These are phyloP conservation scores for Pestalotiopsis sp. DNA, from an alignment of 2,329 filamentous ascomycete species.

Conservation along the genomic window DNA sequence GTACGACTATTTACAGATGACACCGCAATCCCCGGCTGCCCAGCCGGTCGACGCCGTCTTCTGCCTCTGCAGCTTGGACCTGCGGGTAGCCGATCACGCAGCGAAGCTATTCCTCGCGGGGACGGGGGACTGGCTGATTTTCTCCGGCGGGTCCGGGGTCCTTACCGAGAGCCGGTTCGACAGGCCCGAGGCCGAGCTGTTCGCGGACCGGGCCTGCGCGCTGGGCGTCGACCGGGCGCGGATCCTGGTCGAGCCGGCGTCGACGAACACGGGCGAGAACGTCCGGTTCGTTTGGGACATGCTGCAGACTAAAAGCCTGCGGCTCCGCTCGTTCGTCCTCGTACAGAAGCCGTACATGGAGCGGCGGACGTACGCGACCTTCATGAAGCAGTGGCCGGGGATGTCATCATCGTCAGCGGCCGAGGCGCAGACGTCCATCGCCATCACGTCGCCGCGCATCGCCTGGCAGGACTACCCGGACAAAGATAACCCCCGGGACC, in stretches of 20 bases:
- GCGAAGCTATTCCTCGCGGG: conserved; percentile 45
- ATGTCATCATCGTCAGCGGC: conserved; percentile 16
- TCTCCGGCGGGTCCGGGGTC: conserved; percentile 44
- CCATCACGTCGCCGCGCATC: conserved; percentile 44
- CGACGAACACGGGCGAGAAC: conserved; percentile 51
- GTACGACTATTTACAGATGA: conserved; percentile 48
- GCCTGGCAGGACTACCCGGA: conserved; percentile 44
- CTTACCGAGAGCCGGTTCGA: conserved; percentile 42
- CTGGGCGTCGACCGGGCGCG: conserved; percentile 42
- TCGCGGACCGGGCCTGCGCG: conserved; percentile 41
- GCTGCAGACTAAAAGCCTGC: conserved; percentile 30
- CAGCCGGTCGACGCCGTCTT: conserved; percentile 44
- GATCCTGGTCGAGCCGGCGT: conserved; percentile 42
- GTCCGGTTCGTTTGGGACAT: conserved; percentile 45
- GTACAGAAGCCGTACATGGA: conserved; percentile 56
- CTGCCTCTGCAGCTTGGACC: conserved; percentile 51
- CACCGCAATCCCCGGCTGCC: conserved; percentile 30
- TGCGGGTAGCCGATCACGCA: conserved; percentile 44
- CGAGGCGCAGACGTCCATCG: conserved; percentile 30
- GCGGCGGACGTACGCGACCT: conserved; percentile 47
- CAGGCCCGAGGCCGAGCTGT: conserved; percentile 45
- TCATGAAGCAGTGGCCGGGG: conserved; percentile 47
- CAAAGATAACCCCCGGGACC: conserved; percentile 40
- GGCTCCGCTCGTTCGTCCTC: conserved; percentile 38
- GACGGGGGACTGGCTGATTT: conserved; percentile 42